Percentiles rank a stretch among this genome's conserved stretches.
Conservation (phyloP, 2,329 filamentous ascomycete species). For the Curvularia verruculosa region DNA sequence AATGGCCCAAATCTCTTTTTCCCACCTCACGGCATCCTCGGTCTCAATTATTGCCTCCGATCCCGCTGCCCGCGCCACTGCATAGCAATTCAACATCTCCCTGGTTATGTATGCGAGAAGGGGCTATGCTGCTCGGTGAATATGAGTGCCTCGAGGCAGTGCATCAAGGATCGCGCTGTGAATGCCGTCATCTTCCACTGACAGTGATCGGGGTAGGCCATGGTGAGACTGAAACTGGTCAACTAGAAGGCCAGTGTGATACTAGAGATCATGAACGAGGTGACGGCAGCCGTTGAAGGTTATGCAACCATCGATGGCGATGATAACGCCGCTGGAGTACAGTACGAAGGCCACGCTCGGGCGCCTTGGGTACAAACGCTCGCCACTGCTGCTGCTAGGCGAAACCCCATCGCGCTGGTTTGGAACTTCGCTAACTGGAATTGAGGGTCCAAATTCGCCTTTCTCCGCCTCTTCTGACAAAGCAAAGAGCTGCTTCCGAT, state of each 20-base stretch:
- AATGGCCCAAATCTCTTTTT: background rate
- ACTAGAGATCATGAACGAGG: constrained; percentile 8
- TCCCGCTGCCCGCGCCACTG: background rate
- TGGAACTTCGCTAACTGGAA: background rate
- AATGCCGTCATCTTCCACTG: background rate
- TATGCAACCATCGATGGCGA: constrained; percentile 6
- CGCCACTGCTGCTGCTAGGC: background rate
- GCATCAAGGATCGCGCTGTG: background rate
- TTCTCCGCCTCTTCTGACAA: background rate
- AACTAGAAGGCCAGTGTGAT: constrained; percentile 4
- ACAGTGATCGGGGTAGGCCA: background rate
- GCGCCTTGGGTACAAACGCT: background rate
- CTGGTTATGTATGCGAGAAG: background rate
- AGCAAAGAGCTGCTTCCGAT: constrained; percentile 5
- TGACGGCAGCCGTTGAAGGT: constrained; percentile 1
- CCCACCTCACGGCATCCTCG: background rate
- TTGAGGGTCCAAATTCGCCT: background rate
- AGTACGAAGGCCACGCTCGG: background rate
- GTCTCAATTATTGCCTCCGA: background rate
- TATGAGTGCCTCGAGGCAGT: constrained; percentile 5
- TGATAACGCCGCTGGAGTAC: constrained; percentile 6
- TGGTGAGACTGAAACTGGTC: background rate
- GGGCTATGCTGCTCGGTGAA: background rate
- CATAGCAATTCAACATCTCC: constrained; percentile 2
- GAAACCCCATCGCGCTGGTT: background rate